Base-by-base conservation (phyloP, 106 monocot genomes). In the Allium cepa region DNA sequence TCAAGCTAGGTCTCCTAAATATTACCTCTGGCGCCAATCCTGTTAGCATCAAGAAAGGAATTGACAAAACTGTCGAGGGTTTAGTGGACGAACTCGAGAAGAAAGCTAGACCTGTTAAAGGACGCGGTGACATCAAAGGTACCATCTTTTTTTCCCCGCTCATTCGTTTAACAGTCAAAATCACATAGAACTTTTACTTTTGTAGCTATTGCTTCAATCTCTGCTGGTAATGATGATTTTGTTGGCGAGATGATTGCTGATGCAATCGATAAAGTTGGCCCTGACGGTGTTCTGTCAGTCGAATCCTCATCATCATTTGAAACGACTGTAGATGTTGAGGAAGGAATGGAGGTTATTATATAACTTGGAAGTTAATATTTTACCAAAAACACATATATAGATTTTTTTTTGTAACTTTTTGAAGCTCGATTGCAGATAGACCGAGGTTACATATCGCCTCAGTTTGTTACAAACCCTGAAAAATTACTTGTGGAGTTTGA, bases 251-350 rank as follows among this genome's bases (percentile, higher is more conserved):
- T 93, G 93, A 88, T 88, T 77, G 88, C 93, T 79, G 86, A 88
- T 74, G 88, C 88, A n/a, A 93, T 93, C 64, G 86, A 84, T 49
- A 85, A 84, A 74, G 91, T 91, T 70, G 91, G 91, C 11, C 82
- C 84, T 12, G 87, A 91, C 73, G 91, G 91, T 64, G 87, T 91
- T 58, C 68, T 93, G 2, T 83, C 93, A 48, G 86, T 93, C 69
- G 92, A 93, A 60, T 85, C 88, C 55, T 88, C 88, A 62, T 86
- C 88, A 36, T 88, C 86, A 13, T 86, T 88, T 71, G 93, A 93
- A 67, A 88, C 88, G 3, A 83, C 81, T 55, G 81, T 93, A 15
- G 79, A 81, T 68, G 91, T 91, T 67, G 87, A 81, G 57, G 85
- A 82, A 75, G 89, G 89, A 73, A 78, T 75, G 85, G 83, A 87